Percentiles rank a stretch among this genome's conserved stretches.
Evolutionary conservation across 192 early-diverging fungal species (phyloP).

Genomic region (Oehlia diaphana): DNA sequence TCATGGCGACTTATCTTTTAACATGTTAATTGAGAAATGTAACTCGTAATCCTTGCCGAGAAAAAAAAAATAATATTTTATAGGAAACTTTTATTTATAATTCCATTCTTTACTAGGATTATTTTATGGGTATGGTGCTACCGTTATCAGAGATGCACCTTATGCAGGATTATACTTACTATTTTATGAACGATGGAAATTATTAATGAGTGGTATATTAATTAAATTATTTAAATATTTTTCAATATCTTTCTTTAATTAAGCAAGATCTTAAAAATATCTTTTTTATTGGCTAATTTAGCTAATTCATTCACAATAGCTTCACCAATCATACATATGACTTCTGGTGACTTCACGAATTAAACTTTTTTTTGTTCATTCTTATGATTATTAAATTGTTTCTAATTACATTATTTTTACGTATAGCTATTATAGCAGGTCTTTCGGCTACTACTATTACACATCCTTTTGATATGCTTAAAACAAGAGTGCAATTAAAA

Average conservation of each 20-base stretch:
- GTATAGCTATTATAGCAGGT: conserved; percentile 63
- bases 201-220: conserved; percentile 42
- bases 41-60: too few relatives aligned
- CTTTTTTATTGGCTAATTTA: neutral
- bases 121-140: conserved; percentile 86
- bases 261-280: neutral
- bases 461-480: conserved; percentile 93
- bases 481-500: conserved; percentile 90
- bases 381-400: neutral
- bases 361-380: neutral
- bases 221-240: neutral
- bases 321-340: conserved; percentile 57
- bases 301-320: conserved; percentile 37
- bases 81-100: neutral
- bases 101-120: conserved; percentile 51
- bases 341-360: conserved; percentile 43
- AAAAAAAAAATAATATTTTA: too few relatives aligned
- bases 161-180: conserved; percentile 88
- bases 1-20: too few relatives aligned
- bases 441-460: conserved; percentile 77
- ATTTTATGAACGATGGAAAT: conserved; percentile 82
- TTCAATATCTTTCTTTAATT: neutral
- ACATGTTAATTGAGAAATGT: too few relatives aligned
- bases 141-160: conserved; percentile 86
- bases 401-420: neutral